phyloP scores from a whole-genome alignment of 768 basidiomycete genomes.

The Psilocybe subaeruginosa region DNA sequence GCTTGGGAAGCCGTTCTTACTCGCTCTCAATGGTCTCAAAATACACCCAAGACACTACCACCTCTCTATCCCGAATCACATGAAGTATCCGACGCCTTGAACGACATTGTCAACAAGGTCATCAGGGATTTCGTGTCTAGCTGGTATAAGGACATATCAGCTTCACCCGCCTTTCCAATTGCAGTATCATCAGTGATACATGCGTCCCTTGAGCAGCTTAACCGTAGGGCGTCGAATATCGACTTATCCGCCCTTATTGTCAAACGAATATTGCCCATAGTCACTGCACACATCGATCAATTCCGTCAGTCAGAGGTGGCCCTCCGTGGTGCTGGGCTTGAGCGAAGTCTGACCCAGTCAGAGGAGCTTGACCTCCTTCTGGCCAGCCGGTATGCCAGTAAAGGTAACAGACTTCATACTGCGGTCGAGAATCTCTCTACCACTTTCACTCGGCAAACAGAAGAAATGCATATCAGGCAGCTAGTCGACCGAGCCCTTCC shows the following conservation, averaged over 20 bases:
- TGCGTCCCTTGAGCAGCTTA: constrained; percentile 58
- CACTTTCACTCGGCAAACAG: constrained; percentile 86
- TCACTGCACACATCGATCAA: constrained; percentile 88
- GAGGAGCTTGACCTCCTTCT: constrained; percentile 88
- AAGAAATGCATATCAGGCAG: constrained; percentile 81
- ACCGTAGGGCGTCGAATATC: constrained; percentile 56
- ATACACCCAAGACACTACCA: constrained; percentile 65
- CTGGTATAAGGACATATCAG: constrained; percentile 89
- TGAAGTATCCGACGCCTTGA: constrained; percentile 69
- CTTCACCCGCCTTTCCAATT: constrained; percentile 86
- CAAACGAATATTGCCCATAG: constrained; percentile 82
- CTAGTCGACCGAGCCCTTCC: constrained; percentile 76
- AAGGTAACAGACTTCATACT: constrained; percentile 74
- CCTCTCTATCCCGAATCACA: constrained; percentile 68
- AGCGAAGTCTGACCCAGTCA: constrained; percentile 83
- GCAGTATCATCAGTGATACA: constrained; percentile 81
- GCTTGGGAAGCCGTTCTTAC: constrained; percentile 93
- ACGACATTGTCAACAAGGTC: constrained; percentile 80
- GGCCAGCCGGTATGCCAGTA: constrained; percentile 78
- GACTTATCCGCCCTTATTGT: constrained; percentile 82
- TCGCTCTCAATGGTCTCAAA: constrained; percentile 89
- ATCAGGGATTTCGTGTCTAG: constrained; percentile 85
- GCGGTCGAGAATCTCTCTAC: constrained; percentile 90
- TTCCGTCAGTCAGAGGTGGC: constrained; percentile 90
- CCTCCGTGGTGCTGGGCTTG: constrained; percentile 79